Evolutionary conservation across 805 yeast genomes (phyloP).

Genomic region (Candida ulmi): DNA sequence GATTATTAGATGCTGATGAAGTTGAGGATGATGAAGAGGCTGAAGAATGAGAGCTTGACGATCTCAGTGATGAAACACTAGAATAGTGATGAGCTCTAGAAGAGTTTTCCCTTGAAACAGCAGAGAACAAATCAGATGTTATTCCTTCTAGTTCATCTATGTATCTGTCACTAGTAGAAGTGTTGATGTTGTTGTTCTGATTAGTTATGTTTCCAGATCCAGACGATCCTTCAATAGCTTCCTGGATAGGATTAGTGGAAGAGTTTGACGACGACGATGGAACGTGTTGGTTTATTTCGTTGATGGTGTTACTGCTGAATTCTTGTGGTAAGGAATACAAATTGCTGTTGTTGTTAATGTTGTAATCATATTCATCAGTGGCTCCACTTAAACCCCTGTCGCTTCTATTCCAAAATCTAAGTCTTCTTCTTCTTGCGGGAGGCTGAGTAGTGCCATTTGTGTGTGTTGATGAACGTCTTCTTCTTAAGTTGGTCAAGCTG

Average conservation of each 20-base stretch:
- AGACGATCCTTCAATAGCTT: constrained; percentile 4
- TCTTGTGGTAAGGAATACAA: neutral
- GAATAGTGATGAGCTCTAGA: neutral
- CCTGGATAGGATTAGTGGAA: neutral
- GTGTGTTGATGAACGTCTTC: constrained; percentile 20
- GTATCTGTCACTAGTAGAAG: no score
- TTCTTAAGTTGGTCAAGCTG: constrained; percentile 8
- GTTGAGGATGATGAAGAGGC: neutral
- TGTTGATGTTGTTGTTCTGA: no score
- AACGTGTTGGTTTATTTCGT: no score
- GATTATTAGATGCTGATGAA: no score
- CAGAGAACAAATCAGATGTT: constrained; percentile 13
- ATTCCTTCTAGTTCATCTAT: constrained; percentile 20
- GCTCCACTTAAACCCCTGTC: no score
- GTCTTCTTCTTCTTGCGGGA: constrained; percentile 19
- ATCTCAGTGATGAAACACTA: neutral
- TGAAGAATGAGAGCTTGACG: neutral
- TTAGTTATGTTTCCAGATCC: constrained; percentile 5
- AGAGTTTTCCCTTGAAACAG: constrained; percentile 6
- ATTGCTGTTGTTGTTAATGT: neutral
- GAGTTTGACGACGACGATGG: neutral
- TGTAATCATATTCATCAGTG: no score
- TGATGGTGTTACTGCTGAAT: no score
- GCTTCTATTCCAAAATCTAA: constrained; percentile 14
- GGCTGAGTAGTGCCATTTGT: constrained; percentile 9